Evolutionary conservation across 2,329 filamentous ascomycete species (phyloP).

Genomic region (Fusarium papillatum): DNA sequence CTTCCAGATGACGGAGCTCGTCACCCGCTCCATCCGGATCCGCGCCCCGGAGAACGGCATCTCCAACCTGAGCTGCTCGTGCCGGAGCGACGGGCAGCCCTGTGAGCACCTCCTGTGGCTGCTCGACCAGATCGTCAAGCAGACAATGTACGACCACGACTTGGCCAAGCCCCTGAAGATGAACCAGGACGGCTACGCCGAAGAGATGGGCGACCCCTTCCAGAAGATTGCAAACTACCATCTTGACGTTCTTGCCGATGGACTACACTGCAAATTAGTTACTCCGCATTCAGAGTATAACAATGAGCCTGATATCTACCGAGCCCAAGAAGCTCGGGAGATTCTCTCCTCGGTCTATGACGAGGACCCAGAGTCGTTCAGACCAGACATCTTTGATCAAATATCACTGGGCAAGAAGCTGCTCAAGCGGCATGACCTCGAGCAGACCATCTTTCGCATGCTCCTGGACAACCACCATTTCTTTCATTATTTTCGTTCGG

Average conservation of each 20-base stretch:
- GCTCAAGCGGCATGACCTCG: conserved; percentile 60
- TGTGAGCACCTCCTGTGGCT: conserved; percentile 69
- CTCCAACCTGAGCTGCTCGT: conserved; percentile 62
- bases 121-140: conserved; percentile 64
- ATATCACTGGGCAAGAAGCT: conserved; percentile 48
- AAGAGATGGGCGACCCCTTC: conserved; percentile 64
- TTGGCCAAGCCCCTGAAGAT: conserved; percentile 56
- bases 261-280: conserved; percentile 63
- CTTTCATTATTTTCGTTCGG: conserved; percentile 65
- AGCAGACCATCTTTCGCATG: conserved; percentile 66
- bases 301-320: conserved; percentile 49
- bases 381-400: conserved; percentile 60
- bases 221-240: conserved; percentile 63
- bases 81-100: conserved; percentile 51
- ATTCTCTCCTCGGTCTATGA: conserved; percentile 62
- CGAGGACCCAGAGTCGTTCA: conserved; percentile 56
- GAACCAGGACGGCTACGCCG: conserved; percentile 57
- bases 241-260: conserved; percentile 64
- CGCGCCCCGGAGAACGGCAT: conserved; percentile 55
- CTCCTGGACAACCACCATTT: conserved; percentile 67
- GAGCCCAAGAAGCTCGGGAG: conserved; percentile 64
- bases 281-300: conserved; percentile 47
- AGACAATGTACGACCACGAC: conserved; percentile 58
- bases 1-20: conserved; percentile 68
- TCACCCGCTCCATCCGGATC: conserved; percentile 65